Conservation (phyloP, 2,329 filamentous ascomycete species). For the Graphilbum ipis-grandicollis region DNA sequence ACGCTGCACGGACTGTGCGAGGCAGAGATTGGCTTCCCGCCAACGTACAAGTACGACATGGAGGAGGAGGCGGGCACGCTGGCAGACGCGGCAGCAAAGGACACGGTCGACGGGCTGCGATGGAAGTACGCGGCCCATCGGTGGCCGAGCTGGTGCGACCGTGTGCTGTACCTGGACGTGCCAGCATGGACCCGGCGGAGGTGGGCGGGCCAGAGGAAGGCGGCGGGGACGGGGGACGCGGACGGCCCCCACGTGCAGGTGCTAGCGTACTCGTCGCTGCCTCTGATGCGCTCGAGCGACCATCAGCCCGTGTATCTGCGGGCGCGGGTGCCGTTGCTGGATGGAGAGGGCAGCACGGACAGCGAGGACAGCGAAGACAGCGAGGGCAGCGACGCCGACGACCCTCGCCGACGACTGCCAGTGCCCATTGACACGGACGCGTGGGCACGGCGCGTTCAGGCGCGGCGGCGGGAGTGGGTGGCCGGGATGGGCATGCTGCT, state of each 20-base stretch:
- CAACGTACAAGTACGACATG: conserved; percentile 79
- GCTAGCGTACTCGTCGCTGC: conserved; percentile 56
- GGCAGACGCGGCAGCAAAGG: conserved; percentile 3
- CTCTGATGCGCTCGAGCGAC: conserved; percentile 68
- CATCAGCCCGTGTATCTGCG: conserved; percentile 71
- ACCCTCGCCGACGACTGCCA: conserved; percentile 28
- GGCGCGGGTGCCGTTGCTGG: conserved; percentile 44
- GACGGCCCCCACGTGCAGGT: conserved; percentile 22
- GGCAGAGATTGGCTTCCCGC: conserved; percentile 59
- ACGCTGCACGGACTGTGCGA: conserved; percentile 69
- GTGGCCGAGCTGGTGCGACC: conserved; percentile 87
- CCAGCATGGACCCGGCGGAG: conserved; percentile 29
- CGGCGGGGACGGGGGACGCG: background rate
- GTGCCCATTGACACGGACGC: conserved; percentile 35
- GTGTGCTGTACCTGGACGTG: conserved; percentile 60
- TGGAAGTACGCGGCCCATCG: conserved; percentile 70
- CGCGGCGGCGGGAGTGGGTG: conserved; percentile 26
- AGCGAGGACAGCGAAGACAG: background rate
- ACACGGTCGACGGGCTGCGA: conserved; percentile 9
- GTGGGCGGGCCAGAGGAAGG: background rate
- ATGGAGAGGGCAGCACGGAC: conserved; percentile 10
- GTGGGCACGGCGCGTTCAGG: conserved; percentile 31
- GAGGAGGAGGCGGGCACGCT: conserved; percentile 14
- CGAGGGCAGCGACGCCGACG: background rate
- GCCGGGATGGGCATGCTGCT: conserved; percentile 37